A percentile compares a stretch with the other conserved stretches of the same genome.
phyloP scores from a whole-genome alignment of 768 basidiomycete genomes.

The Agrocybe chaxingu region DNA sequence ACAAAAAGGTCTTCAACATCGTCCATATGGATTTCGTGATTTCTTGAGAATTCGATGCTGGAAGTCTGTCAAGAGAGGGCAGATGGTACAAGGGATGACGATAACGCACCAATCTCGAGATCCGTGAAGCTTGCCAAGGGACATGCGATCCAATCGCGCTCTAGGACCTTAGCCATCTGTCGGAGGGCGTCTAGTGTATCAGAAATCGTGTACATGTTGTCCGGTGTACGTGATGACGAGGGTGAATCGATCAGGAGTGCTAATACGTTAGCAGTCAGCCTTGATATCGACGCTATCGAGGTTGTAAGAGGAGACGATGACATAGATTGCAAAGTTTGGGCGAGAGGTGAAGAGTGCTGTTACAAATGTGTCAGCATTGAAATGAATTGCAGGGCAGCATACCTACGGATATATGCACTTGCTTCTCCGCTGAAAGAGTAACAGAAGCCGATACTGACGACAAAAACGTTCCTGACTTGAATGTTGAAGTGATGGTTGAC shows the following conservation, averaged over 20 bases:
- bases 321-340: conserved; percentile 32
- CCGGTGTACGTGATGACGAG: conserved; percentile 21
- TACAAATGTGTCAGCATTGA: neutral
- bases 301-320: conserved; percentile 31
- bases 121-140: conserved; percentile 32
- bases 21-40: conserved; percentile 57
- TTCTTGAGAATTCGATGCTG: conserved; percentile 43
- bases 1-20: conserved; percentile 72
- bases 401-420: conserved; percentile 30
- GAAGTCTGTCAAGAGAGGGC: conserved; percentile 2
- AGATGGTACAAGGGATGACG: conserved; percentile 3
- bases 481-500: conserved; percentile 51
- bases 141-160: conserved; percentile 45
- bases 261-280: conserved; percentile 31
- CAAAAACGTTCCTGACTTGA: conserved; percentile 55
- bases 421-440: conserved; percentile 20
- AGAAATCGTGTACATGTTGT: conserved; percentile 26
- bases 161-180: conserved; percentile 39
- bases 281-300: conserved; percentile 31
- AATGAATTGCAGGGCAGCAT: neutral
- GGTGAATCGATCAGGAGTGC: conserved; percentile 34
- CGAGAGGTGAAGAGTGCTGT: conserved; percentile 30
- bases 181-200: conserved; percentile 28
- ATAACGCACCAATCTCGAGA: conserved; percentile 26
- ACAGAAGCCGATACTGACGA: conserved; percentile 33